Base-by-base conservation (phyloP, 768 basidiomycete genomes). In the Dentipellis sp. region DNA sequence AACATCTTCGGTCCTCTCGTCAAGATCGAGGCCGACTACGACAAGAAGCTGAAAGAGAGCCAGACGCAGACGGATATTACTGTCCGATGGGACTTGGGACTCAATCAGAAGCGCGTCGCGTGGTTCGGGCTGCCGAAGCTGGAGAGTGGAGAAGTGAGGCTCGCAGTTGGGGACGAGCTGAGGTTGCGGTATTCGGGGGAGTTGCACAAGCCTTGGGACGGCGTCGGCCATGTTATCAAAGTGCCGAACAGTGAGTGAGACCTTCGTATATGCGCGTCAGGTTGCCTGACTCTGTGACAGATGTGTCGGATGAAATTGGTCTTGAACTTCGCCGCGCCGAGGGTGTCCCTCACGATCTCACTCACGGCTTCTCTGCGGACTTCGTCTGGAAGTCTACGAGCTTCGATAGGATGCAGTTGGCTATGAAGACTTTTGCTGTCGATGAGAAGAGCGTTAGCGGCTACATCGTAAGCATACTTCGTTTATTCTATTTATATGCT, bases 311-410 rank as follows among this genome's bases (percentile, higher is more conserved):
- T 67, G 97, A 99, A 73, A 94, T 99, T 69, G 95, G 86, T 2
- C 75, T 99, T 62, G 97, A 99, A 68, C 75, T 99, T 22, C 78
- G 93, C 56, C 78, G 88, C 49, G 84, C 90, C 1, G 95, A 98
- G 62, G 92, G 92, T 14, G 94, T 95, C 7, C 97, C 97, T 5
- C 83, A 86, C 16, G 95, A 98, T 35, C 83, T 92, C 71, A 93
- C 92, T 0, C 92, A 94, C 67, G 91, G 91, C 63, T 98, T 97
- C 65, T 86, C 91, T 0, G 97, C 88, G n/a, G 97, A 99, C 69
- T 99, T 98, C 65, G 95, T 99, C 4, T 99, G 97, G 97, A 99
- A 99, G 72, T 94, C 94, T 4, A 99, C 97, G 1, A 98, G 95
- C 69, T 99, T 99, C 65, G 97, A 99, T 69, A 80, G 97, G 50